Percentiles rank a stretch among this genome's conserved stretches.
Evolutionary conservation across 225 moss, liverwort and hornwort species (phyloP).

Genomic region (Sphagnum tenellum): DNA sequence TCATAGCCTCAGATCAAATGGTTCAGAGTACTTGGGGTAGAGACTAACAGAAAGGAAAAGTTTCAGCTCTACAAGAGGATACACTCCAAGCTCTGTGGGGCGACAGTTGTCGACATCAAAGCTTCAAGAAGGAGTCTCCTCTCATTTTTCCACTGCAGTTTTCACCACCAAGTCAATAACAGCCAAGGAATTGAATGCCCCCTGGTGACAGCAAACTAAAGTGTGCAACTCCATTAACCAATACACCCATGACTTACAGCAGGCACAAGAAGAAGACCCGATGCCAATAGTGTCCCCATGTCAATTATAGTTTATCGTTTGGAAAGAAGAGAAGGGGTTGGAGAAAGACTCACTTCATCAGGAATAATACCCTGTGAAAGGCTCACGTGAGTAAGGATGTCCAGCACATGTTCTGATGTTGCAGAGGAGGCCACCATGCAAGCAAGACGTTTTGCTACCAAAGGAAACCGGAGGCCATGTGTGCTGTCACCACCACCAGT

Average conservation of each 20-base stretch:
- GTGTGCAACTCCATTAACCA: neutral
- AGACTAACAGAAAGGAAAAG: too few species aligned
- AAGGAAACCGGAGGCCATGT: conserved; percentile 45
- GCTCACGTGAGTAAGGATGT: conserved; percentile 45
- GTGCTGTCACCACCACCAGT: conserved; percentile 41
- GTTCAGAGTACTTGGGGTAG: accelerated
- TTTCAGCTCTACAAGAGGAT: conserved; percentile 21
- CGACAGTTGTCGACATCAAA: conserved; percentile 20
- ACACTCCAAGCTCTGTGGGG: conserved; percentile 39
- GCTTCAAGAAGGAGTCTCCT: conserved; percentile 41
- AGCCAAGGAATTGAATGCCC: too few species aligned
- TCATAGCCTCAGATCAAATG: too few species aligned
- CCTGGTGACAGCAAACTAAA: neutral
- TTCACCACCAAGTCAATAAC: neutral
- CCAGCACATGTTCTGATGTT: conserved; percentile 37
- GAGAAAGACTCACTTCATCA: conserved; percentile 28
- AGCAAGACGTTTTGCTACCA: conserved; percentile 54
- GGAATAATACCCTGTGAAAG: conserved; percentile 39
- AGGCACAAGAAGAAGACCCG: neutral
- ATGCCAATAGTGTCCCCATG: too few species aligned
- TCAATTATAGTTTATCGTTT: too few species aligned
- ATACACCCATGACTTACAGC: neutral
- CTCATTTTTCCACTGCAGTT: conserved; percentile 54
- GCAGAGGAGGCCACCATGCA: conserved; percentile 49
- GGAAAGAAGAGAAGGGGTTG: neutral